A percentile compares a stretch with the other conserved stretches of the same genome.
phyloP scores from a whole-genome alignment of 768 basidiomycete genomes.

The Psilocybe sp. region DNA sequence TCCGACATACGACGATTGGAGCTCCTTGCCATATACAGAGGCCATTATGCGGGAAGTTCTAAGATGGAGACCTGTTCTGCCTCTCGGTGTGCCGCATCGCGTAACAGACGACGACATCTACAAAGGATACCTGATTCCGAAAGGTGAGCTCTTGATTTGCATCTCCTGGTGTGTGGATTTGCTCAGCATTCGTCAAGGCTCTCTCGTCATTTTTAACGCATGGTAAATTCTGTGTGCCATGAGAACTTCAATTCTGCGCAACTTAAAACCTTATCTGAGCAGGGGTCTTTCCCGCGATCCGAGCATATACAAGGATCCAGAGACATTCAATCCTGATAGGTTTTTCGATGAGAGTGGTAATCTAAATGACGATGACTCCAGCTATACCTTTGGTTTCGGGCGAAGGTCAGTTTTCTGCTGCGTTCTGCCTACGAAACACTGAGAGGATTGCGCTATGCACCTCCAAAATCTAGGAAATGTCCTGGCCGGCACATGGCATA shows the following conservation, averaged over 20 bases:
- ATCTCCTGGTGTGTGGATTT: no score
- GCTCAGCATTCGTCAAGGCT: conserved; percentile 3
- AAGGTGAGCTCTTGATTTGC: conserved; percentile 9
- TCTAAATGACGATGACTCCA: conserved; percentile 4
- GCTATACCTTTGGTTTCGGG: conserved; percentile 5
- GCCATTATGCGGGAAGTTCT: conserved; percentile 14
- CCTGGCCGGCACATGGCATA: background rate
- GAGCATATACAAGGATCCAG: background rate
- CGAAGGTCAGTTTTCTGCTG: conserved; percentile 1
- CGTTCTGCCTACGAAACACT: background rate
- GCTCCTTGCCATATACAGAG: conserved; percentile 20
- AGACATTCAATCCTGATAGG: conserved; percentile 5
- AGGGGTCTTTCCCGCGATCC: conserved; percentile 4
- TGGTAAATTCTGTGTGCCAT: conserved; percentile 11
- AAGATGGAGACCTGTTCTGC: conserved; percentile 14
- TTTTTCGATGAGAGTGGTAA: conserved; percentile 1
- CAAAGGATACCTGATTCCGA: conserved; percentile 13
- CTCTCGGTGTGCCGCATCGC: conserved; percentile 19
- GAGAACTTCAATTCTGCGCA: no score
- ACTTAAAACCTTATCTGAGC: no score
- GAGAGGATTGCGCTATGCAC: no score
- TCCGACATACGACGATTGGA: conserved; percentile 19
- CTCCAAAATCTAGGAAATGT: background rate
- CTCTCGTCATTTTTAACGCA: conserved; percentile 10
- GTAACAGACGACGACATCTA: conserved; percentile 23